Conservation (phyloP, 306 rosid genomes). For the Cucurbita moschata region DNA sequence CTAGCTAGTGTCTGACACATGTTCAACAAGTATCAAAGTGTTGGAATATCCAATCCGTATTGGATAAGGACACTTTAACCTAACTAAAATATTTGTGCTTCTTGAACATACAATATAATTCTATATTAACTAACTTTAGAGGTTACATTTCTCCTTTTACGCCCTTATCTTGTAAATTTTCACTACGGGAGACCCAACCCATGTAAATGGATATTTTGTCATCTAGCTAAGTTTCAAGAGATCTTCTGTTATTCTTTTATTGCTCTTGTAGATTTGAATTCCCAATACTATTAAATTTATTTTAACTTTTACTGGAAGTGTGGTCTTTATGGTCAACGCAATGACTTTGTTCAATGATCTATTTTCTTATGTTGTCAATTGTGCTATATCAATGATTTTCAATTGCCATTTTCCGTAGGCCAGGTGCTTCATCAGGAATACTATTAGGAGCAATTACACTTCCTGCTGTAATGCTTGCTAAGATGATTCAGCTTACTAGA, state of each 20-base stretch:
- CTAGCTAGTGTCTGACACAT: background rate
- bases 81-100: background rate
- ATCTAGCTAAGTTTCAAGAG: background rate
- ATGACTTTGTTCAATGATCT: background rate
- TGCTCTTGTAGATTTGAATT: background rate
- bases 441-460: conserved; percentile 63
- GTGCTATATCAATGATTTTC: background rate
- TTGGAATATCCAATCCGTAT: background rate
- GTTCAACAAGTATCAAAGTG: background rate
- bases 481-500: conserved; percentile 48
- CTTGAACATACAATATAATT: no score
- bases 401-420: conserved; percentile 26
- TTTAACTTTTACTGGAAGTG: background rate
- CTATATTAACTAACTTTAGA: background rate
- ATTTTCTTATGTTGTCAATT: background rate
- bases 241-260: background rate
- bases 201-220: background rate
- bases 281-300: background rate
- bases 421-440: conserved; percentile 73
- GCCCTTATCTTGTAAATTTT: background rate
- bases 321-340: background rate
- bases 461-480: conserved; percentile 69
- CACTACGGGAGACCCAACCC: background rate
- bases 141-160: background rate
- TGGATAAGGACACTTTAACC: background rate